Percentiles rank a stretch among this genome's conserved stretches.
phyloP scores from a whole-genome alignment of 2,329 filamentous ascomycete genomes.

The Colletotrichum liaoningense region DNA sequence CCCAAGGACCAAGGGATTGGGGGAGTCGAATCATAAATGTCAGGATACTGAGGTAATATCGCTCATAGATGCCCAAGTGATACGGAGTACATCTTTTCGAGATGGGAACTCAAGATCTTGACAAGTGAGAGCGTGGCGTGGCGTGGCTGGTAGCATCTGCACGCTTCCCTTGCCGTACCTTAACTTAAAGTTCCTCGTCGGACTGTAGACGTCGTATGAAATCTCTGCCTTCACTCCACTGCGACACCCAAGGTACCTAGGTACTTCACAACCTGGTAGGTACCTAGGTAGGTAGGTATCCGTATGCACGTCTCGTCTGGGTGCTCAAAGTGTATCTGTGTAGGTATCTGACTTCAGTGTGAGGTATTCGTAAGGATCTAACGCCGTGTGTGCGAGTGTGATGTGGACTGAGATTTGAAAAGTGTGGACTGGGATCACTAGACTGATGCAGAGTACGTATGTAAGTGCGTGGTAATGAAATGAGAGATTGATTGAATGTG shows the following conservation, averaged over 20 bases:
- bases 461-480: not conserved
- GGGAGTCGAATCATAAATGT: not conserved
- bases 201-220: conserved; percentile 1
- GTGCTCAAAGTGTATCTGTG: too few species aligned
- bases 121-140: not conserved
- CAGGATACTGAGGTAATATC: not conserved
- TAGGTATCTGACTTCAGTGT: too few species aligned
- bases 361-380: not conserved
- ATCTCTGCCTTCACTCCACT: conserved; percentile 4
- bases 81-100: not conserved
- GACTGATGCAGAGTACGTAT: not conserved
- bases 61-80: not conserved
- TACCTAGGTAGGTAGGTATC: too few species aligned
- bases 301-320: too few species aligned
- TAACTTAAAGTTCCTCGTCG: conserved; percentile 5
- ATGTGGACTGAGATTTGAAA: not conserved
- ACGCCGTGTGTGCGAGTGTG: not conserved
- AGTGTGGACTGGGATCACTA: not conserved
- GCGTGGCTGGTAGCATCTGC: not conserved
- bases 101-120: not conserved
- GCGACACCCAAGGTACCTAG: not conserved
- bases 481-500: not conserved
- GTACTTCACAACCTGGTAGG: too few species aligned
- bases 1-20: not conserved
- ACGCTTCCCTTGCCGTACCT: conserved; percentile 4